These are phyloP conservation scores for Pythium pyrilobum DNA, from an alignment of 352 stramenopile species.

Conservation along the genomic window DNA sequence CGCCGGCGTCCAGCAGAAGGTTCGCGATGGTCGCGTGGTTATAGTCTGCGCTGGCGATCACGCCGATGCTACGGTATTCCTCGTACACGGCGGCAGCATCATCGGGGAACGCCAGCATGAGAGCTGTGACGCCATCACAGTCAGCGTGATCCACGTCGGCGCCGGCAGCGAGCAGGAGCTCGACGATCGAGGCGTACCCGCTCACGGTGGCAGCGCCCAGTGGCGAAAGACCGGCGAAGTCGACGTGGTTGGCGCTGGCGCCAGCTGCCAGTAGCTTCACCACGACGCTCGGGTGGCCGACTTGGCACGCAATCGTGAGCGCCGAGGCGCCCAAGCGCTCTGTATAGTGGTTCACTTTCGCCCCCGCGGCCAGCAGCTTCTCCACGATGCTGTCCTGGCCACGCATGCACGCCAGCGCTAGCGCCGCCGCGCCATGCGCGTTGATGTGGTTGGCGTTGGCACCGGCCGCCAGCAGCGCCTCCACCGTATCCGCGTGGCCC, in stretches of 20 bases:
- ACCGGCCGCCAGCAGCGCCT: neutral
- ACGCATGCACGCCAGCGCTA: neutral
- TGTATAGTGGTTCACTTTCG: neutral
- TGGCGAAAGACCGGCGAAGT: too few relatives aligned
- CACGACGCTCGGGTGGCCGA: too few relatives aligned
- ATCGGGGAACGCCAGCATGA: too few relatives aligned
- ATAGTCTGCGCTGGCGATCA: too few relatives aligned
- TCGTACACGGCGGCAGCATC: too few relatives aligned
- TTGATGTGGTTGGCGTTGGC: neutral
- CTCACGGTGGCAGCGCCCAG: neutral
- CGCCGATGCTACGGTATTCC: too few relatives aligned
- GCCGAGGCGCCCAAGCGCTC: neutral
- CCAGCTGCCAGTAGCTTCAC: too few relatives aligned
- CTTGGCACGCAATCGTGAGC: too few relatives aligned
- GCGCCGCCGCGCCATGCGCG: neutral
- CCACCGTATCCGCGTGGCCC: neutral
- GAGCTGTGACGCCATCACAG: too few relatives aligned
- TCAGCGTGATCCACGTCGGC: too few relatives aligned
- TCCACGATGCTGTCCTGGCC: neutral
- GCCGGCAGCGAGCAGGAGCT: too few relatives aligned
- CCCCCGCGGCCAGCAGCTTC: neutral
- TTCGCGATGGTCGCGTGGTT: neutral
- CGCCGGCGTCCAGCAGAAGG: neutral
- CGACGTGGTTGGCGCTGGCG: too few relatives aligned
- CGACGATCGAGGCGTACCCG: neutral